phyloP scores from a whole-genome alignment of 2,329 filamentous ascomycete genomes.

The Fusarium ambrosium region DNA sequence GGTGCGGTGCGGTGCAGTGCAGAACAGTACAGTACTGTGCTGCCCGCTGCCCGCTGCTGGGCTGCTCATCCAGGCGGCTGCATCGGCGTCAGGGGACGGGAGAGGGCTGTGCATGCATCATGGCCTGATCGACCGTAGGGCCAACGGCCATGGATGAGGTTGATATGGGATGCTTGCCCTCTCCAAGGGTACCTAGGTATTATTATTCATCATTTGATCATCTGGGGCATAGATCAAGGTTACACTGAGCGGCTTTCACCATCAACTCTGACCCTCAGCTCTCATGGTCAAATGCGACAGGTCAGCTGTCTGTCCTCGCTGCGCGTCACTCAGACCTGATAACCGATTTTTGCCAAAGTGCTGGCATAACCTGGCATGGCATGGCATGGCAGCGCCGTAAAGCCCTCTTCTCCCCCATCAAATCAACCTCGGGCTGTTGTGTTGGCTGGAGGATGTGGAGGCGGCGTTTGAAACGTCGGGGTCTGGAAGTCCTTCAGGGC shows the following conservation, averaged over 20 bases:
- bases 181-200: slow-evolving; percentile 1
- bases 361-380: background rate
- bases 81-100: slow-evolving; percentile 32
- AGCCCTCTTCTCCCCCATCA: slow-evolving; percentile 14
- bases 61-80: slow-evolving; percentile 16
- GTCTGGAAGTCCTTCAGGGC: slow-evolving; percentile 34
- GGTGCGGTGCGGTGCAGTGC: no score
- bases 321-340: slow-evolving; percentile 23
- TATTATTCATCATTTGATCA: slow-evolving; percentile 26
- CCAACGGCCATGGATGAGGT: slow-evolving; percentile 19
- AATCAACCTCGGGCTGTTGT: slow-evolving; percentile 29
- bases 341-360: slow-evolving; percentile 5
- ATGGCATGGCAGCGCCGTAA: slow-evolving; percentile 1
- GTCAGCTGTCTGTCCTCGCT: slow-evolving; percentile 36
- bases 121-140: slow-evolving; percentile 31
- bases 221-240: slow-evolving; percentile 13
- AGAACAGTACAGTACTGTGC: no score
- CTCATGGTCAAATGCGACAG: slow-evolving; percentile 31
- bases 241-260: slow-evolving; percentile 18
- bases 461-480: slow-evolving; percentile 44
- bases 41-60: background rate
- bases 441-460: slow-evolving; percentile 43
- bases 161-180: slow-evolving; percentile 14
- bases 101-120: slow-evolving; percentile 35
- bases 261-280: slow-evolving; percentile 29